Percentiles rank a stretch among this genome's conserved stretches.
phyloP scores from a whole-genome alignment of 1,284 basidiomycete species.

The Takashimella tepidaria region DNA sequence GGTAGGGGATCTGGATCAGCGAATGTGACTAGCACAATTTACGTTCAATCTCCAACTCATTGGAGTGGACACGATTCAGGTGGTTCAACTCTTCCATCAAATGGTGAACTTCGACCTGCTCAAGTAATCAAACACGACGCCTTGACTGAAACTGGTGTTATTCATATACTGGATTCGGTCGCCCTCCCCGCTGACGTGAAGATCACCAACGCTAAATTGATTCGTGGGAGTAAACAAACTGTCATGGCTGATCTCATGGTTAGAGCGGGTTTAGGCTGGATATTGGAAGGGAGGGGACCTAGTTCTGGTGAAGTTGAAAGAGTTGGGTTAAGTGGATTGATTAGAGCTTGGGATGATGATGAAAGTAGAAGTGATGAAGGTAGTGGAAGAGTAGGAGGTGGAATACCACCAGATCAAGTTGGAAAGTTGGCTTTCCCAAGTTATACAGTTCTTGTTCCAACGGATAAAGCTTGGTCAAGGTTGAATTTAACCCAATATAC shows the following conservation, averaged over 20 bases:
- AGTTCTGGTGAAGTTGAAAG: conserved; percentile 51
- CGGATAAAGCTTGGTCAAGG: conserved; percentile 85
- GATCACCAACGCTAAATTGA: conserved; percentile 79
- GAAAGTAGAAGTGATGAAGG: conserved; percentile 5
- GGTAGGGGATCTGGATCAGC: conserved; percentile 9
- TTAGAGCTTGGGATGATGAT: conserved; percentile 52
- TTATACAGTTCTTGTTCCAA: conserved; percentile 82
- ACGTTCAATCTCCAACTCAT: conserved; percentile 30
- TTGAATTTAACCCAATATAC: conserved; percentile 77
- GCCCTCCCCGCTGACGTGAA: conserved; percentile 83
- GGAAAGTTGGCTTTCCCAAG: conserved; percentile 43
- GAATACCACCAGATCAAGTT: conserved; percentile 11
- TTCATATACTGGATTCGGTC: conserved; percentile 81
- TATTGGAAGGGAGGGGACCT: conserved; percentile 76
- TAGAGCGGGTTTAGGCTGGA: conserved; percentile 80
- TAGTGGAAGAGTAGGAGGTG: conserved; percentile 40
- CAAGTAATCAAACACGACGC: conserved; percentile 53
- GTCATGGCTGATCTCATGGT: conserved; percentile 82
- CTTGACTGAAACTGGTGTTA: conserved; percentile 75
- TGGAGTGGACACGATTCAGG: conserved; percentile 39
- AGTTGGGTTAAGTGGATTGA: conserved; percentile 42
- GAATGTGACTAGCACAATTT: conserved; percentile 20
- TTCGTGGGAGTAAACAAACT: conserved; percentile 76
- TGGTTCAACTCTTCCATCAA: conserved; percentile 48
- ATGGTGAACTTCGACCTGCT: conserved; percentile 39